These are phyloP conservation scores for Heteromeles arbutifolia DNA, from an alignment of 306 rosid genomes.

Conservation along the genomic window DNA sequence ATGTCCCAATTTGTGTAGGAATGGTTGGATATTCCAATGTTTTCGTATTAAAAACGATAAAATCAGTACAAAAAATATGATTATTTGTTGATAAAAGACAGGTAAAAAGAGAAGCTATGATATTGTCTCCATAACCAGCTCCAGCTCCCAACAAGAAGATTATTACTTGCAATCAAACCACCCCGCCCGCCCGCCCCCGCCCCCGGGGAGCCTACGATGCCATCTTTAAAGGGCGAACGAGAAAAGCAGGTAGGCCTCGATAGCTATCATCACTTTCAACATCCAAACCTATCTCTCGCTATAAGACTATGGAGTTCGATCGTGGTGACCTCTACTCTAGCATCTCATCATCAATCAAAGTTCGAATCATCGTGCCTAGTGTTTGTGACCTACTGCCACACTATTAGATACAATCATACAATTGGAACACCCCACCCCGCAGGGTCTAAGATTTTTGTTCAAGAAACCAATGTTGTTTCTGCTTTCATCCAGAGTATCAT, in stretches of 20 bases:
- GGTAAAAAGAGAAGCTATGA: not conserved
- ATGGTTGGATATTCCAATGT: not conserved
- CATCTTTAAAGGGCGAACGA: not conserved
- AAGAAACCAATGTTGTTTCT: not conserved
- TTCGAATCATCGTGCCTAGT: not conserved
- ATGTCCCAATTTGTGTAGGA: not conserved
- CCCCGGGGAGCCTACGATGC: not conserved
- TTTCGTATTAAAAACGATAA: not conserved
- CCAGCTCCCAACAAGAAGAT: too few species aligned
- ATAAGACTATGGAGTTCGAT: not conserved
- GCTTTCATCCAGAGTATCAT: not conserved
- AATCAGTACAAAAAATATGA: not conserved
- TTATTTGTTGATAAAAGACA: not conserved
- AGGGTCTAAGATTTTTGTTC: not conserved
- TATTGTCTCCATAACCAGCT: not conserved
- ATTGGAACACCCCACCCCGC: not conserved
- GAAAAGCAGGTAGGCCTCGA: not conserved
- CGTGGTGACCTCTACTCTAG: not conserved
- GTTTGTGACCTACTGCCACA: not conserved
- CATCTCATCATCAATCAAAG: not conserved
- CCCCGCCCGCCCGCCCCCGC: too few species aligned
- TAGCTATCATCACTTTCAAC: not conserved
- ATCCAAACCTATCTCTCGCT: not conserved
- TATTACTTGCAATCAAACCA: too few species aligned
- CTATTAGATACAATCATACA: not conserved